Base-by-base conservation (phyloP, 768 basidiomycete species). In the Pulveroboletus sp. region DNA sequence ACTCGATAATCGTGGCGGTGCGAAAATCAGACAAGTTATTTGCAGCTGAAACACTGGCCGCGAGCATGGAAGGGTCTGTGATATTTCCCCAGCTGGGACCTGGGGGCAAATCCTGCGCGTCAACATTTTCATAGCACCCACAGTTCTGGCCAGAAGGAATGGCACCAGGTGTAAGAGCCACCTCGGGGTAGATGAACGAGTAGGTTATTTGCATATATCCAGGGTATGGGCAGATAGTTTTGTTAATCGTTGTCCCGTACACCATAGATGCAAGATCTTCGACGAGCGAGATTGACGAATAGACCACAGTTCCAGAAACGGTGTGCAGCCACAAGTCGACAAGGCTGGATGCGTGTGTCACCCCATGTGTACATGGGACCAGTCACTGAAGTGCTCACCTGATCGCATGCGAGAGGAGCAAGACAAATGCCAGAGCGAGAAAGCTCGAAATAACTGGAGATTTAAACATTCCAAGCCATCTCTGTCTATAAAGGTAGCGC, bases 241-340 rank as follows among this genome's bases (percentile, higher is more conserved):
- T 36, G 17, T 45, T 45, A 25, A 45, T 29, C 11, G 44, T 27
- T 9, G 44, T 37, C 21, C 44, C 44, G 25, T 45, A 45, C 21
- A 6, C 25, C 44, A 45, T 45, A 8, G 44, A 45, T 29, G 35
- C 25, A 16, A 45, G 35, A 20, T 45, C 35, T 6, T 37, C 35
- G 17, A 45, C 20, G 13, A 24, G 35, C 14, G 35, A 19, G 6
- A 45, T 31, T 12, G 44, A 45, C 9, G 35, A 27, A 45, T 45
- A 45, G 10, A 45, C 10, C 17, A 45, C 44, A 14, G 44, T 45
- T 9, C 44, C 44, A 2, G 44, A 36, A 23, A 45, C 44, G 6
- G 35, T 29, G 44, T 45, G 44, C 12, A 45, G 35, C 44, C 44
- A 45, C 44, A 45, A 25, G 44, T 45, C 44, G 16, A 29, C 35